Base-by-base conservation (phyloP, 495 filamentous ascomycete species). In the Penicillium psychrofluorescens region DNA sequence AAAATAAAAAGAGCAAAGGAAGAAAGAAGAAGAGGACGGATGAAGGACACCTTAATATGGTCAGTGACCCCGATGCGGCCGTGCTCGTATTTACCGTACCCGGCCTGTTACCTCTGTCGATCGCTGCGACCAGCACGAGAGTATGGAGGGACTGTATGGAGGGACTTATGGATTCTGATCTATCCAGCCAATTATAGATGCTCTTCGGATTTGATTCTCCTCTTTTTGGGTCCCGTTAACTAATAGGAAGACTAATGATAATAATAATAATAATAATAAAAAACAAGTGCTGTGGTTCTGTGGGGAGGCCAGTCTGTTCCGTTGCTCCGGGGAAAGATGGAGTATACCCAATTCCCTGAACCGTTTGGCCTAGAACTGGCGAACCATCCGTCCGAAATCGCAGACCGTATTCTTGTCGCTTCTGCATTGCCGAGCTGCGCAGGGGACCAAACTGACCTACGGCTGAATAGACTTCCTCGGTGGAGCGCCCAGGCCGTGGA, bases 291-390 rank as follows among this genome's bases (percentile, higher is more conserved):
- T 64, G 58, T 62, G 64, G 54, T 56, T 63, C 69, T 62, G 61
- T 64, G 64, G 67, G 62, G 49, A 44, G 52, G 53, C 47, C 53
- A 46, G 45, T 45, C 52, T 35, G 38, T 47, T 71, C 67, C 67
- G 66, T 71, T 71, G 56, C 62, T 59, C 67, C 67, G 67, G 67
- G 54, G 53, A 62, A 65, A 52, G 45, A 46, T 49, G 36, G 10
- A 34, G 9, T 9, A 9, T 34, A 22, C 32, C 32, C 32, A 34
- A 12, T 4, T 22, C 22, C 3, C 22, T 22, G 2, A 22, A 22
- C 22, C 22, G 22, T 4, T 4, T 22, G 22, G 22, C 22, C 22
- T 22, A 22, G 22, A 22, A 22, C 22, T 22, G 22, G 22, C 32
- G 32, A 34, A 34, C 9, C 9, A 34, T 34, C 9, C n/a, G n/a